Percentiles rank a stretch among this genome's conserved stretches.
phyloP scores from a whole-genome alignment of 169 alveolate species.

The Cryptosporidium canis region DNA sequence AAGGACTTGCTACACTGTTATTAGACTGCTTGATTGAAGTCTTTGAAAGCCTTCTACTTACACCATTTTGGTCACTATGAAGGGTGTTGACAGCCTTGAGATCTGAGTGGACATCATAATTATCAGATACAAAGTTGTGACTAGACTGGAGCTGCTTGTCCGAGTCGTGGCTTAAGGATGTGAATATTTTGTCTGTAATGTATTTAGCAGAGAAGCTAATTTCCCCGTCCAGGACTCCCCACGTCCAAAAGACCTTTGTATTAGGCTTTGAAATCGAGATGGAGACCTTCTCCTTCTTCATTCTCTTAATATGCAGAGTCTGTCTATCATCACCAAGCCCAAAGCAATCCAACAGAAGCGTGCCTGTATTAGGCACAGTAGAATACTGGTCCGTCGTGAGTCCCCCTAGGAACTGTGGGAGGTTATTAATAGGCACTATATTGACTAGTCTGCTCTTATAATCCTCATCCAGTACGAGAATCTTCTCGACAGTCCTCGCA shows the following conservation, averaged over 20 bases:
- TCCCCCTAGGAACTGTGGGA: conserved; percentile 66
- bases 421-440: conserved; percentile 13
- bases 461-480: conserved; percentile 64
- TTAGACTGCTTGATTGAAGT: neutral
- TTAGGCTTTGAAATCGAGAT: conserved; percentile 42
- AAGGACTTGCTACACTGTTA: neutral
- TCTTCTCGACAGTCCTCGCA: conserved; percentile 72
- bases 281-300: conserved; percentile 54
- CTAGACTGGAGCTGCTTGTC: neutral
- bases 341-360: conserved; percentile 56
- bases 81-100: neutral
- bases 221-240: conserved; percentile 72
- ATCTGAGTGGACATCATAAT: neutral
- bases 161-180: neutral
- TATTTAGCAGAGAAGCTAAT: conserved; percentile 45
- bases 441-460: conserved; percentile 17
- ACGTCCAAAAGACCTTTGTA: conserved; percentile 61
- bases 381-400: conserved; percentile 62
- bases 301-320: conserved; percentile 64
- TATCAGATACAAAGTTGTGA: neutral
- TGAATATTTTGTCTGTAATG: neutral
- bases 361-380: conserved; percentile 66
- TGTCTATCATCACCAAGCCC: conserved; percentile 73
- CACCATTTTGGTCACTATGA: neutral
- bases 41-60: neutral